phyloP scores from a whole-genome alignment of 148 eudicot species.

The Diospyros lotus region DNA sequence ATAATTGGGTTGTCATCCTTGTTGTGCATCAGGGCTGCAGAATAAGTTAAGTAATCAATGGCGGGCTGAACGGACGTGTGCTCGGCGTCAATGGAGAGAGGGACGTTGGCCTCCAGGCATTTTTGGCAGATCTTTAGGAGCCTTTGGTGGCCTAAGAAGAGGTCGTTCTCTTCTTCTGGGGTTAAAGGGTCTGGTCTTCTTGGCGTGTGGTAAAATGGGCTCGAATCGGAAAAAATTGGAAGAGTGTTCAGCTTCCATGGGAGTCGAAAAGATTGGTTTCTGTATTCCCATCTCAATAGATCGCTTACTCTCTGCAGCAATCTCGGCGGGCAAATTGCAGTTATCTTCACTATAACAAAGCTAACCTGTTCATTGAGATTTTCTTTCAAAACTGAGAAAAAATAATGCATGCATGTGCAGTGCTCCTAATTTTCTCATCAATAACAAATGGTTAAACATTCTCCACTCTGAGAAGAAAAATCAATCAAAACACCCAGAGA shows the following conservation, averaged over 20 bases:
- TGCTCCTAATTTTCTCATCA: too few species aligned
- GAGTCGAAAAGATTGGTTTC: constrained; percentile 46
- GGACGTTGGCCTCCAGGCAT: constrained; percentile 56
- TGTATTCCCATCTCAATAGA: constrained; percentile 75
- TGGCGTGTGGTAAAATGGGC: constrained; percentile 81
- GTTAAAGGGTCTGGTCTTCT: constrained; percentile 61
- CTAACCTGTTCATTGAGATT: constrained; percentile 53
- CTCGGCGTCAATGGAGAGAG: constrained; percentile 81
- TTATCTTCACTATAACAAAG: constrained; percentile 73
- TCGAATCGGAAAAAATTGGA: constrained; percentile 58
- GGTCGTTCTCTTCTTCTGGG: constrained; percentile 64
- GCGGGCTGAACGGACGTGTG: constrained; percentile 75
- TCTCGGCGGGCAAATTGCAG: constrained; percentile 61
- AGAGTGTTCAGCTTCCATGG: constrained; percentile 80
- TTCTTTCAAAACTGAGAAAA: background rate
- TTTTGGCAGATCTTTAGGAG: constrained; percentile 44
- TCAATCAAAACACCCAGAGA: too few species aligned
- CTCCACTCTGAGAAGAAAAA: too few species aligned
- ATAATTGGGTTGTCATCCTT: constrained; percentile 44
- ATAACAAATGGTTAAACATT: too few species aligned
- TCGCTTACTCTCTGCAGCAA: constrained; percentile 64
- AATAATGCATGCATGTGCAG: too few species aligned
- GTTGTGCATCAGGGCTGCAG: constrained; percentile 47
- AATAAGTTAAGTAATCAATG: constrained; percentile 78
- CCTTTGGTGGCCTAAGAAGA: constrained; percentile 51